phyloP scores from a whole-genome alignment of 345 rosid genomes.

The Toxicodendron radicans region DNA sequence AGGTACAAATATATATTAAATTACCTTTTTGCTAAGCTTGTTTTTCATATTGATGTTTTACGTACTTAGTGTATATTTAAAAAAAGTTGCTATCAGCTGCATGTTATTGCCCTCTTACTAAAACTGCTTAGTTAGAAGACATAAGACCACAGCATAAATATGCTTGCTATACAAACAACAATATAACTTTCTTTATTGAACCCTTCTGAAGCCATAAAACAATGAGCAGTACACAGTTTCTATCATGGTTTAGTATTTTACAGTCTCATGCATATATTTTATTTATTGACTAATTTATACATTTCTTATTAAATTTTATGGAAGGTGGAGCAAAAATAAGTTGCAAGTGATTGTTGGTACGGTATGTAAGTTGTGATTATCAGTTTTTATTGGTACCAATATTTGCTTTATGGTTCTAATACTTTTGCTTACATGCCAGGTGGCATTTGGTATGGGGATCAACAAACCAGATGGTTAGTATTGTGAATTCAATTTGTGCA shows the following conservation, averaged over 20 bases:
- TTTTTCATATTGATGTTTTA: background rate
- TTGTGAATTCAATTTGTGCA: constrained; percentile 1
- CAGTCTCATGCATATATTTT: constrained; percentile 19
- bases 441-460: constrained; percentile 99
- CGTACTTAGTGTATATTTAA: background rate
- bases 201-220: background rate
- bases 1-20: constrained; percentile 32
- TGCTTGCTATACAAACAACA: background rate
- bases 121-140: background rate
- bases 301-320: background rate
- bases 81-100: background rate
- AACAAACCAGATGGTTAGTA: constrained; percentile 97
- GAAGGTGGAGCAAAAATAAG: constrained; percentile 94
- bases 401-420: constrained; percentile 16
- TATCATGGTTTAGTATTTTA: background rate
- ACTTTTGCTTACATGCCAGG: constrained; percentile 45
- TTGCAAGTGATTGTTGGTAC: constrained; percentile 98
- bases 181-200: background rate
- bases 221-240: background rate
- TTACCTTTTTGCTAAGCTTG: background rate
- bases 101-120: background rate
- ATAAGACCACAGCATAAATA: background rate
- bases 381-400: constrained; percentile 14
- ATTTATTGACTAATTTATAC: background rate
- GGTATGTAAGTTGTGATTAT: constrained; percentile 46